Evolutionary conservation across 2,329 filamentous ascomycete genomes (phyloP), one percentile per base, ranked within the genome.

Genomic region (Exophiala viscosa): DNA sequence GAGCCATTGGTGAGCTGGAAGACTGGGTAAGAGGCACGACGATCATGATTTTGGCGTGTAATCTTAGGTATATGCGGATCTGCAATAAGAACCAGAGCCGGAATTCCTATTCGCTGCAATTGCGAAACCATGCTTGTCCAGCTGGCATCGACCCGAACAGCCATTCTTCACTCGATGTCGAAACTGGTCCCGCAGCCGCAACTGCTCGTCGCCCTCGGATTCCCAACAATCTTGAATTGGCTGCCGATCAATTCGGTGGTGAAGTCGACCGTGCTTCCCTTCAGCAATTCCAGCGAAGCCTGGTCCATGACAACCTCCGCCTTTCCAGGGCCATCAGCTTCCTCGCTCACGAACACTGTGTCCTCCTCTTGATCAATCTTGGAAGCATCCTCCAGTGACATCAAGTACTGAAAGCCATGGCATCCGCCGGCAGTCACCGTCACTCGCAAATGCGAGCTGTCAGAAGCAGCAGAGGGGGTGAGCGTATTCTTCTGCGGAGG

Each of bases 141-240:
- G 23, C 23, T 2, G 2, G 23, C 23, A 4, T 5, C 8, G 23
- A 1, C 3, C 3, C 8, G 23, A 28, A 4, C 2, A 28, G 23
- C 23, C 23, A 4, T 28, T 28, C 23, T 28, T 28, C 81, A 72
- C 67, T 91, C 90, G 60, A 97, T 90, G 73, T 97, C 93, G 71
- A 99, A 99, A 68, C 92, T 97, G 13, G 92, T 96, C 6, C 93
- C 93, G 71, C 93, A 99, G 1, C 93, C 93, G 74, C 93, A 99
- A 69, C 88, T 96, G 71, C 91, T 97, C 52, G 87, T 90, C 3
- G 93, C 93, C 36, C 84, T 77, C 0, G 93, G 93, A 66, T 97
- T 99, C 64, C 95, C 91, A 55, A 90, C 85, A 65, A 99, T 90
- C 77, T 95, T 96, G 72, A 99, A 99, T 73, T 97, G 91, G 65